These are phyloP conservation scores for Lasiodiplodia gonubiensis DNA, from an alignment of 2,329 filamentous ascomycete genomes.

Conservation along the genomic window DNA sequence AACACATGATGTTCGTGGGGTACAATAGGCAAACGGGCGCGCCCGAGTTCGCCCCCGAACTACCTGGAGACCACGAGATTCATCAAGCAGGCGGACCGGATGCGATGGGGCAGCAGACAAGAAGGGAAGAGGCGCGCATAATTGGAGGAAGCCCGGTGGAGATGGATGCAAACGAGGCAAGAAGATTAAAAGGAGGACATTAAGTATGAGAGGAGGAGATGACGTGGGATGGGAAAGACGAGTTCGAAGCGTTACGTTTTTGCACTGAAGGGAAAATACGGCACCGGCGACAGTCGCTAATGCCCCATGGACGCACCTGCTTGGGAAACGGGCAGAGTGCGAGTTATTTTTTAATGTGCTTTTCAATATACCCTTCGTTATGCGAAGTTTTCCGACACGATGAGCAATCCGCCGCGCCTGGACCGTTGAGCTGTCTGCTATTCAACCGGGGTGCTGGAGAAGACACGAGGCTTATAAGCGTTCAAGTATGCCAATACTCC, in stretches of 20 bases:
- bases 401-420: background rate
- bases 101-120: background rate
- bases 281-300: slow-evolving; percentile 14
- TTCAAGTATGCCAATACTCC: background rate
- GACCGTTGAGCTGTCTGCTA: background rate
- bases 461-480: background rate
- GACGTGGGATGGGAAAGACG: background rate
- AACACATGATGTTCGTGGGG: slow-evolving; percentile 29
- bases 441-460: background rate
- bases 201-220: background rate
- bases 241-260: background rate
- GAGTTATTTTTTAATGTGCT: background rate
- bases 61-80: slow-evolving; percentile 24
- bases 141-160: background rate
- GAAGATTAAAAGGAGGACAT: background rate
- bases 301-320: background rate
- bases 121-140: background rate
- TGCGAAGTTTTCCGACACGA: background rate
- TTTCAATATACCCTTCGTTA: background rate
- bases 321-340: background rate
- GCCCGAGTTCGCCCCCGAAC: slow-evolving; percentile 29
- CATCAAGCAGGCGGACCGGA: background rate
- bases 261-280: background rate
- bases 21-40: slow-evolving; percentile 31
- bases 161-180: slow-evolving; percentile 7